Percentiles rank a stretch among this genome's conserved stretches.
Conservation (phyloP, 345 rosid species). For the Bruguiera gymnorhiza region DNA sequence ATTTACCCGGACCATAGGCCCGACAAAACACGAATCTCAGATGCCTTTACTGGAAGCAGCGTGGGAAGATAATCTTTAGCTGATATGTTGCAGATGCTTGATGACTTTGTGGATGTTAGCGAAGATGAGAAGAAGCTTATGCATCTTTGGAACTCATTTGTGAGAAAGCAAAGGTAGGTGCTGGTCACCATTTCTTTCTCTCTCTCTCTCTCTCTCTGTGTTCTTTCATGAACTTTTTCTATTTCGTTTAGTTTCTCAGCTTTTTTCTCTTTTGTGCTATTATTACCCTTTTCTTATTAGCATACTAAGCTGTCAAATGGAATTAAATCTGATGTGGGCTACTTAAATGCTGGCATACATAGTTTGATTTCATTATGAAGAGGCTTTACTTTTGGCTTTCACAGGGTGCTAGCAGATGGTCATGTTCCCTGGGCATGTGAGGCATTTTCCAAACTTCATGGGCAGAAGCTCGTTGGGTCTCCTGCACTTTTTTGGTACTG, state of each 20-base stretch:
- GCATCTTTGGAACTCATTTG: conserved; percentile 98
- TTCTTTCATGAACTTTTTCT: not conserved
- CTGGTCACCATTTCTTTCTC: not conserved
- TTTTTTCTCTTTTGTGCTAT: not conserved
- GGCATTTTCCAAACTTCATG: conserved; percentile 32
- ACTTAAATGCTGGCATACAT: not conserved
- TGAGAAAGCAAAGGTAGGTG: conserved; percentile 82
- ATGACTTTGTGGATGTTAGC: conserved; percentile 96
- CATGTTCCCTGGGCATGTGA: conserved; percentile 33
- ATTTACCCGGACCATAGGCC: too few relatives aligned
- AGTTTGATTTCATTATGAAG: not conserved
- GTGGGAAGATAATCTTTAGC: not conserved
- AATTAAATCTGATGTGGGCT: not conserved
- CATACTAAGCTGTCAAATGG: not conserved
- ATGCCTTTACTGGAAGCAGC: too few relatives aligned
- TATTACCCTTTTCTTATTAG: not conserved
- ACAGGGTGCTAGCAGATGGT: conserved; percentile 32
- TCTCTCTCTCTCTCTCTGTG: not conserved
- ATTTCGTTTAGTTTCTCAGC: too few relatives aligned
- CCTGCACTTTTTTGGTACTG: conserved; percentile 29
- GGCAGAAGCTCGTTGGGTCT: conserved; percentile 12
- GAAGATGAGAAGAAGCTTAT: conserved; percentile 90
- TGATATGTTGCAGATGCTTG: conserved; percentile 72
- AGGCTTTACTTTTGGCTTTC: not conserved
- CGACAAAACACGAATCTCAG: too few relatives aligned